Conservation (phyloP, 495 filamentous ascomycete species). For the Xylaria sp. region DNA sequence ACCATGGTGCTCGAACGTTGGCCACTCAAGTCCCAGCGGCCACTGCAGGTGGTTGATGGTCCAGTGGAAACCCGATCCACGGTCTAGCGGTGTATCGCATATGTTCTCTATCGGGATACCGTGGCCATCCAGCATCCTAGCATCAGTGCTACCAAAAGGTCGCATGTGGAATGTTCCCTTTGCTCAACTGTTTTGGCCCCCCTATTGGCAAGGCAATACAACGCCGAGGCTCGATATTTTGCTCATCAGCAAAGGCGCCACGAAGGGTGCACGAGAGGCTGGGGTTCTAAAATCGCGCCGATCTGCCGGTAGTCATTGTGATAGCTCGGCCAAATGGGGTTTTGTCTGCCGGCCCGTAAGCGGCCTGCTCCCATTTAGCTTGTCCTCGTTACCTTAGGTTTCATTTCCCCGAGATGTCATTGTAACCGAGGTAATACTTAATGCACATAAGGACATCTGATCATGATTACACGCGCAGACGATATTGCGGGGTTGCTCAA, state of each 20-base stretch:
- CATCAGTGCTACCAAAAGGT: background rate
- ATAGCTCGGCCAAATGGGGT: background rate
- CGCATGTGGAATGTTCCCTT: background rate
- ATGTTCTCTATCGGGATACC: background rate
- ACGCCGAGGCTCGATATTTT: background rate
- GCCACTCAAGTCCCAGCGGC: background rate
- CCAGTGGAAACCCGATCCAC: background rate
- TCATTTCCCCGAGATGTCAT: background rate
- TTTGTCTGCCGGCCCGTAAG: background rate
- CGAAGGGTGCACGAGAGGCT: background rate
- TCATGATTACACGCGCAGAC: background rate
- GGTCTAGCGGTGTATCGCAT: background rate
- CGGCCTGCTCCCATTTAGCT: too few species aligned
- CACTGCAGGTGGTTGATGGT: background rate
- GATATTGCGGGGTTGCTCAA: background rate
- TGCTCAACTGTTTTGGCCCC: background rate
- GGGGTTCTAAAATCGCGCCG: background rate
- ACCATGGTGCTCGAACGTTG: background rate
- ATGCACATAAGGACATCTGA: background rate
- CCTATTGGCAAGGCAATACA: background rate
- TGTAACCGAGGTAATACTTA: background rate
- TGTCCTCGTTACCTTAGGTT: background rate
- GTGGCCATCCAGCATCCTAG: background rate
- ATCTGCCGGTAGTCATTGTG: background rate
- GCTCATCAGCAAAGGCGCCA: background rate